phyloP scores from a whole-genome alignment of 352 stramenopile species.

The Blastocystis sp. region DNA sequence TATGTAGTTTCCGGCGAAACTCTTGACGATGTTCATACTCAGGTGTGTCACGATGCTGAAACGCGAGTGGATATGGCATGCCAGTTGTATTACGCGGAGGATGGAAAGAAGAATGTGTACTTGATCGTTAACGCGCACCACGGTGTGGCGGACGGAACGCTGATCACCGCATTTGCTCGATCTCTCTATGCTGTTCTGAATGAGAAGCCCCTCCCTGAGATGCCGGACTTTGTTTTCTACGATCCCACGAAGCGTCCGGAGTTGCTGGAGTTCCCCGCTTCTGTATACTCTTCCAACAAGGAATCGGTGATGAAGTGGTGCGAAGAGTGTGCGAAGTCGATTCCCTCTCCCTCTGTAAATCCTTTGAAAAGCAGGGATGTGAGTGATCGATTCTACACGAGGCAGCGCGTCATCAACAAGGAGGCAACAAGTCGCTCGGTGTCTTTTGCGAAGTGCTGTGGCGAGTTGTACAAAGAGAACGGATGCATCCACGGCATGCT shows the following conservation, averaged over 20 bases:
- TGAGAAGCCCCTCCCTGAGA: neutral
- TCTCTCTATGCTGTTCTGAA: neutral
- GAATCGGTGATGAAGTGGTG: neutral
- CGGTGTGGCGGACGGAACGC: conserved; percentile 33
- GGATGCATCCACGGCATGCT: conserved; percentile 40
- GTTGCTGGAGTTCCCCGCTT: neutral
- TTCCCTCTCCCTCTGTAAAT: neutral
- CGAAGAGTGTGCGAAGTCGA: neutral
- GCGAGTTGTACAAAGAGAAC: neutral
- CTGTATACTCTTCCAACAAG: neutral
- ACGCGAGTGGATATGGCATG: neutral
- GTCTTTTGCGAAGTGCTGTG: neutral
- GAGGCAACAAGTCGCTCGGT: neutral
- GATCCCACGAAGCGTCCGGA: neutral
- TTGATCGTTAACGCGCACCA: conserved; percentile 34
- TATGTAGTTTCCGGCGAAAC: neutral
- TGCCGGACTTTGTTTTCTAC: neutral
- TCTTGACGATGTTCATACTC: neutral
- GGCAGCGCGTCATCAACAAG: neutral
- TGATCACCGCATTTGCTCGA: conserved; percentile 21
- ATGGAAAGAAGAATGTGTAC: neutral
- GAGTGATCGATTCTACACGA: too few species aligned
- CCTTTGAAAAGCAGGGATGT: too few species aligned
- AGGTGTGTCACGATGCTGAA: neutral
- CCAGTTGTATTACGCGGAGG: neutral